Percentiles rank a stretch among this genome's conserved stretches.
phyloP scores from a whole-genome alignment of 2,329 filamentous ascomycete species.

The Thelonectria discophora region DNA sequence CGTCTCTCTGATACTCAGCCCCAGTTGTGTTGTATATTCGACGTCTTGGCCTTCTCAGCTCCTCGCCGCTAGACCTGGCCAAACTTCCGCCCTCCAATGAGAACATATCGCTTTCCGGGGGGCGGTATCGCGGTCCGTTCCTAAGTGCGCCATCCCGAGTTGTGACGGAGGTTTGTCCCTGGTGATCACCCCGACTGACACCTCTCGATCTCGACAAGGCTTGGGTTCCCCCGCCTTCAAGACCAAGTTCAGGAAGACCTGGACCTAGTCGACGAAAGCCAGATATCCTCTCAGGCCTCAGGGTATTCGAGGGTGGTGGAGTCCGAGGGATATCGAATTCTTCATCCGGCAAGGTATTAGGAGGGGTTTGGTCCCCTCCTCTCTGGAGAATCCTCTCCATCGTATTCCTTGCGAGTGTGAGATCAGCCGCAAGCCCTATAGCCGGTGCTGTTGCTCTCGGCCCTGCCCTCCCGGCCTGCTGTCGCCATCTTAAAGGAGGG shows the following conservation, averaged over 20 bases:
- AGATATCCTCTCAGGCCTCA: conserved; percentile 14
- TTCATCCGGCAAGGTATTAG: conserved; percentile 1
- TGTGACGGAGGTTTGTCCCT: conserved; percentile 29
- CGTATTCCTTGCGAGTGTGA: conserved; percentile 17
- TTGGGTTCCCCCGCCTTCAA: conserved; percentile 5
- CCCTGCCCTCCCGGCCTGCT: not conserved
- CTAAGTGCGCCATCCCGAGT: conserved; percentile 15
- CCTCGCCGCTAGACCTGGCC: conserved; percentile 23
- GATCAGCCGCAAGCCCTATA: conserved; percentile 13
- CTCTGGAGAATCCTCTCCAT: conserved; percentile 22
- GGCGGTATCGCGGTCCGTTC: conserved; percentile 23
- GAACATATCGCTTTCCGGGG: conserved; percentile 23
- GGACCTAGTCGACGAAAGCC: not conserved
- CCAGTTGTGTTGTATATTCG: conserved; percentile 23
- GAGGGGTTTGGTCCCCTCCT: conserved; percentile 3
- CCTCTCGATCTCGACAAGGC: conserved; percentile 1
- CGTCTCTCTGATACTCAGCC: conserved; percentile 33
- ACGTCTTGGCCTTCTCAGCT: conserved; percentile 26
- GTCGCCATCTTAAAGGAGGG: not conserved
- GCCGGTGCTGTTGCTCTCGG: conserved; percentile 1
- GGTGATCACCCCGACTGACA: conserved; percentile 12
- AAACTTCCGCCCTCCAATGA: conserved; percentile 18
- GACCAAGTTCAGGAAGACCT: not conserved
- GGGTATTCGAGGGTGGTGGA: conserved; percentile 40
- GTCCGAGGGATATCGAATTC: conserved; percentile 31